A percentile compares a stretch with the other conserved stretches of the same genome.
Conservation (phyloP, 306 rosid species). For the Myrica gale region DNA sequence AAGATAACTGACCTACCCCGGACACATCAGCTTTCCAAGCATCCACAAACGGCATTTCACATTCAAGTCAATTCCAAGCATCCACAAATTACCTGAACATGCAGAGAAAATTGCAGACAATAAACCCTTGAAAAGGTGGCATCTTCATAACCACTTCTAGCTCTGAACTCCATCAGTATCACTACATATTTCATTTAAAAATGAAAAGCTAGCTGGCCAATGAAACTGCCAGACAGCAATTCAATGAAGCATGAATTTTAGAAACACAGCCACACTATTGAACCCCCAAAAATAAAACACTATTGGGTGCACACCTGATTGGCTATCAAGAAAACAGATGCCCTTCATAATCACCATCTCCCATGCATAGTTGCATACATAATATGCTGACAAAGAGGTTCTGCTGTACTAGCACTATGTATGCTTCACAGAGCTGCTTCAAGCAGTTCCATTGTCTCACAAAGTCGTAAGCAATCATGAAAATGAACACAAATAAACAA, state of each 20-base stretch:
- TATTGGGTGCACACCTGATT: slow-evolving; percentile 4
- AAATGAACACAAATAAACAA: neutral
- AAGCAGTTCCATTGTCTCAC: neutral
- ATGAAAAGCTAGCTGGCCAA: slow-evolving; percentile 13
- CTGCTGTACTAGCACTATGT: neutral
- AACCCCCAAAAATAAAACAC: slow-evolving; percentile 10
- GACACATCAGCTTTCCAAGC: slow-evolving; percentile 13
- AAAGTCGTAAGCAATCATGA: neutral
- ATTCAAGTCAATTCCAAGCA: slow-evolving; percentile 27
- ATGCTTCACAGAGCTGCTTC: slow-evolving; percentile 4
- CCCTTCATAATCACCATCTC: neutral
- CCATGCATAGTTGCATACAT: neutral
- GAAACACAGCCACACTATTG: neutral
- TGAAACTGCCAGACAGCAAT: neutral
- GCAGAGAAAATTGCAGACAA: slow-evolving; percentile 26
- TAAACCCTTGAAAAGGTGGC: slow-evolving; percentile 21
- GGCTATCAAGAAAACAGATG: neutral
- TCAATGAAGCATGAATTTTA: neutral
- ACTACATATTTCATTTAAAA: neutral
- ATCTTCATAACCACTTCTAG: neutral
- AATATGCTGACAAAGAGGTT: neutral
- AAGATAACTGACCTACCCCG: slow-evolving; percentile 20
- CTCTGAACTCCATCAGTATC: slow-evolving; percentile 8
- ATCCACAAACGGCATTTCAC: slow-evolving; percentile 7
- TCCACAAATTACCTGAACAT: slow-evolving; percentile 27